These are phyloP conservation scores for Arthonia radiata DNA, from an alignment of 495 filamentous ascomycete genomes.

Conservation along the genomic window DNA sequence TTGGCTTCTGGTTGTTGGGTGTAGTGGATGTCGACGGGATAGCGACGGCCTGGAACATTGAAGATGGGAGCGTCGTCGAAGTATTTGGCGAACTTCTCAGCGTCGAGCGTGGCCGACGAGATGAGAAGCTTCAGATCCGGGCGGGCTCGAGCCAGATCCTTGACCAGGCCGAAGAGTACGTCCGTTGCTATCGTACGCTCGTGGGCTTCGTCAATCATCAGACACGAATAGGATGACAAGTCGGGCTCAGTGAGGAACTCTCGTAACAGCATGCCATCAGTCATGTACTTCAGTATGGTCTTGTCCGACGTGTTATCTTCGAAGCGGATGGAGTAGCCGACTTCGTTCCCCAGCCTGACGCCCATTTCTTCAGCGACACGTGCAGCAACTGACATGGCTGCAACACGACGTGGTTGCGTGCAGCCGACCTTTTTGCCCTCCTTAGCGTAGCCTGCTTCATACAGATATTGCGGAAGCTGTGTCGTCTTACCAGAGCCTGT, in stretches of 20 bases:
- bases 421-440: constrained; percentile 40
- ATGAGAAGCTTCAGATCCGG: constrained; percentile 83
- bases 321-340: constrained; percentile 89
- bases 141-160: constrained; percentile 68
- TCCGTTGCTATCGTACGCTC: constrained; percentile 82
- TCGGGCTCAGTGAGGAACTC: constrained; percentile 83
- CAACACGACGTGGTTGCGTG: constrained; percentile 83
- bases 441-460: constrained; percentile 21
- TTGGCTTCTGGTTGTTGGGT: constrained; percentile 83
- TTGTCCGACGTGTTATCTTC: constrained; percentile 86
- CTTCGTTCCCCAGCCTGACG: constrained; percentile 70
- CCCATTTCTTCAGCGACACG: constrained; percentile 92
- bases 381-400: constrained; percentile 84
- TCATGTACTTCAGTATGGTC: constrained; percentile 92
- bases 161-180: constrained; percentile 71
- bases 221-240: constrained; percentile 54
- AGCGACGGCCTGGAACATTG: constrained; percentile 77
- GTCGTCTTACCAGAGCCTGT: constrained; percentile 38
- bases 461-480: constrained; percentile 32
- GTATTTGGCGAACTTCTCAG: constrained; percentile 75
- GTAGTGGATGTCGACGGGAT: constrained; percentile 83
- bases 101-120: constrained; percentile 86
- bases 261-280: constrained; percentile 84
- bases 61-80: constrained; percentile 93
- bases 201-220: constrained; percentile 98